Conservation (phyloP, 2,329 filamentous ascomycete genomes). For the Zopfia rhizophila region DNA sequence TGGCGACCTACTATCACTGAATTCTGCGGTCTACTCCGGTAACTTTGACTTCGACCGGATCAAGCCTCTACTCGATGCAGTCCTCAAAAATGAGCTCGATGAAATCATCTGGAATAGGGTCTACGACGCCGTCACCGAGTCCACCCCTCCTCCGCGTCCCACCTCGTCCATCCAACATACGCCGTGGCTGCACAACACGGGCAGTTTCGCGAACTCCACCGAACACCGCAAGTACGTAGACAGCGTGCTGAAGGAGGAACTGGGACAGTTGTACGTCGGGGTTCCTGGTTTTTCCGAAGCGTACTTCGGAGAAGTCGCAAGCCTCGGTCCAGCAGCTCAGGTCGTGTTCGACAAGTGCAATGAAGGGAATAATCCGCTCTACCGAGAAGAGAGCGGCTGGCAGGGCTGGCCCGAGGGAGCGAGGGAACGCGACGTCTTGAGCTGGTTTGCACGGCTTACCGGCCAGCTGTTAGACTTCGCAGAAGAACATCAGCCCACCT, state of each 20-base stretch:
- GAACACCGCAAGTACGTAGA: constrained; percentile 2
- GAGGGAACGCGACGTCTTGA: constrained; percentile 32
- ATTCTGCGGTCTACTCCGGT: constrained; percentile 15
- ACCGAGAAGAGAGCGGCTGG: constrained; percentile 29
- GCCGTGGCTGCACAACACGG: constrained; percentile 9
- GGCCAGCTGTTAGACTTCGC: constrained; percentile 28
- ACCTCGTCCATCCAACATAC: constrained; percentile 13
- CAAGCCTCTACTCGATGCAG: constrained; percentile 19
- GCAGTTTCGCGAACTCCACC: constrained; percentile 15
- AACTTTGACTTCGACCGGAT: constrained; percentile 27
- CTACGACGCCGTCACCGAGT: constrained; percentile 44
- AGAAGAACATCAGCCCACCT: constrained; percentile 21
- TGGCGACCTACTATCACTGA: constrained; percentile 32
- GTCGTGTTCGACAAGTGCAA: constrained; percentile 31
- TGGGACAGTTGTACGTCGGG: no score
- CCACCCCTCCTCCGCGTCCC: constrained; percentile 28
- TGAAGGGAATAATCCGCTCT: constrained; percentile 33
- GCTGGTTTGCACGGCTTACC: constrained; percentile 32
- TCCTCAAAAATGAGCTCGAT: constrained; percentile 19
- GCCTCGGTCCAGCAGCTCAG: constrained; percentile 4
- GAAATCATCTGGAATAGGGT: constrained; percentile 38
- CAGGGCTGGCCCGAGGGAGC: constrained; percentile 30
- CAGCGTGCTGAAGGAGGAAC: no score
- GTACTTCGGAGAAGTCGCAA: constrained; percentile 8
- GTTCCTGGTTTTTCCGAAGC: no score